Conservation (phyloP, 208 protist genomes). For the Trypanosoma melophagium region DNA sequence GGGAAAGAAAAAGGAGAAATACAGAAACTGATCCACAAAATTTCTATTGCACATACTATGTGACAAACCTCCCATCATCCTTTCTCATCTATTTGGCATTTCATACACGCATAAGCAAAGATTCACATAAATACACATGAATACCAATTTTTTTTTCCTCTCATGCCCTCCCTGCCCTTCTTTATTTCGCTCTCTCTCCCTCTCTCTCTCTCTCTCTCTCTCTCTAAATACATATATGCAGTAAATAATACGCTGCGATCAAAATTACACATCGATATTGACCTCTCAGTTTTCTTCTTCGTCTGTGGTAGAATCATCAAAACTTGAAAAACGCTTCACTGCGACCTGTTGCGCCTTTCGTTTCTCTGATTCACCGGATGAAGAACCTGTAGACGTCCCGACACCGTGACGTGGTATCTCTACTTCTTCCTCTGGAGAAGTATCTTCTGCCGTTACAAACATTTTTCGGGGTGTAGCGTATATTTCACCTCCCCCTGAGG, state of each 20-base stretch:
- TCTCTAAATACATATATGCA: conserved; percentile 9
- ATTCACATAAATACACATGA: too few species aligned
- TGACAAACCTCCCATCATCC: too few species aligned
- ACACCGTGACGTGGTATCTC: conserved; percentile 17
- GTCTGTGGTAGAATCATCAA: conserved; percentile 34
- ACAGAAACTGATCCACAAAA: too few species aligned
- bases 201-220: too few species aligned
- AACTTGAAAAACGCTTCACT: conserved; percentile 35
- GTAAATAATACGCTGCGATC: too few species aligned
- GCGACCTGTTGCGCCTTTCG: neutral
- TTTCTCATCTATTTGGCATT: too few species aligned
- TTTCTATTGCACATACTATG: too few species aligned
- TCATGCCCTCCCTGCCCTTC: neutral
- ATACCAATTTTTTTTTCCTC: too few species aligned
- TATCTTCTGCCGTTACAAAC: neutral
- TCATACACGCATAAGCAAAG: too few species aligned
- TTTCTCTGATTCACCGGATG: conserved; percentile 2
- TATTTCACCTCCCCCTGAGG: neutral
- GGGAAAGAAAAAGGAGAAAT: too few species aligned
- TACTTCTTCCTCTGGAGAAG: neutral
- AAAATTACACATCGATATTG: too few species aligned
- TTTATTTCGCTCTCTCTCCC: conserved; percentile 19
- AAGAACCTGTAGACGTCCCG: neutral
- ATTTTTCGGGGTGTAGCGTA: conserved; percentile 8
- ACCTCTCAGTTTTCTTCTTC: too few species aligned